Conservation (phyloP, 1,284 basidiomycete genomes). For the Golubevia sp. region DNA sequence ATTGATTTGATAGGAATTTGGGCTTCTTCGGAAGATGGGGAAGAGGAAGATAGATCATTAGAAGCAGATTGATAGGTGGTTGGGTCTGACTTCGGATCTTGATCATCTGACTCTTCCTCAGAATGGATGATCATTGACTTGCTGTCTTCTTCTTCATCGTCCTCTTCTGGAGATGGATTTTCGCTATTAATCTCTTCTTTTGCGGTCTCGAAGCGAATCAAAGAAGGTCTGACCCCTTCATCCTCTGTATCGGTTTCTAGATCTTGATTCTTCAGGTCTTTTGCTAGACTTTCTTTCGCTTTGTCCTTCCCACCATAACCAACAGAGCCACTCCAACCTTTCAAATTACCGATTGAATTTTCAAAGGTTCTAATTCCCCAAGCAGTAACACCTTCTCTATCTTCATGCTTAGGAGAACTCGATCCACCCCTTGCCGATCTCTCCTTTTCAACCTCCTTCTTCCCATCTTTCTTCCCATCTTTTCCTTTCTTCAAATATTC, state of each 20-base stretch:
- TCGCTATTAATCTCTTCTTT: neutral
- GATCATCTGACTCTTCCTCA: neutral
- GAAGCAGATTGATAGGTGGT: neutral
- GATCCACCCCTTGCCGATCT: too few species aligned
- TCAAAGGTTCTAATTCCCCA: neutral
- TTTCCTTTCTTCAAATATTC: too few species aligned
- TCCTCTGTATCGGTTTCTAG: conserved; percentile 6
- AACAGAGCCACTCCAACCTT: neutral
- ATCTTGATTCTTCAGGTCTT: neutral
- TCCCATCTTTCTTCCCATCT: too few species aligned
- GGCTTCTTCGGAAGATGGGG: too few species aligned
- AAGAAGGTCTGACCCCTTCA: neutral
- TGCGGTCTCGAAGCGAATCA: conserved; percentile 3
- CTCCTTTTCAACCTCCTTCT: too few species aligned
- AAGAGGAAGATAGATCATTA: neutral
- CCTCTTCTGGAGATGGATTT: neutral
- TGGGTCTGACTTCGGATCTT: neutral
- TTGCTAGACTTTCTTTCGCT: neutral
- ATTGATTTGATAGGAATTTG: conserved; percentile 14
- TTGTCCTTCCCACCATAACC: neutral
- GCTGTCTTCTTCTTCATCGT: neutral
- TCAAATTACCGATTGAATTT: neutral
- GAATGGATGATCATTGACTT: neutral
- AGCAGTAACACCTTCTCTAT: neutral
- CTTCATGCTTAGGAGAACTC: neutral